These are phyloP conservation scores for Talaromyces ruber DNA, from an alignment of 495 filamentous ascomycete genomes.

Conservation along the genomic window DNA sequence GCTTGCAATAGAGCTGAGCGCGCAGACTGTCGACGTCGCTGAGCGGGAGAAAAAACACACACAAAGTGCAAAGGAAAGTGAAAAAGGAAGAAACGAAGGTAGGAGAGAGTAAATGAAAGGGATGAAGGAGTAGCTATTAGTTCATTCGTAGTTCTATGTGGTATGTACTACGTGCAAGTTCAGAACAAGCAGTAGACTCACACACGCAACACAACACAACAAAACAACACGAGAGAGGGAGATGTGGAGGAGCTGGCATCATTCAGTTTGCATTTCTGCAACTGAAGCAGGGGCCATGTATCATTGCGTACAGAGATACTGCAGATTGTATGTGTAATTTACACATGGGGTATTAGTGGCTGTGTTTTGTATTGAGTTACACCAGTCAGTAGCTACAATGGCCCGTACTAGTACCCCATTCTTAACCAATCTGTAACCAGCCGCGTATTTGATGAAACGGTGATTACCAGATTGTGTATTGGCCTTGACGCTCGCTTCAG, in stretches of 20 bases:
- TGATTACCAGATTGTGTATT: neutral
- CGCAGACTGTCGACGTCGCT: conserved; percentile 1
- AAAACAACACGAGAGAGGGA: neutral
- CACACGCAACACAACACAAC: neutral
- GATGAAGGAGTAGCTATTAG: neutral
- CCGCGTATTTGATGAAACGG: neutral
- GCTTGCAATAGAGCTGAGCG: conserved; percentile 5
- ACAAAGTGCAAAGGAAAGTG: conserved; percentile 7
- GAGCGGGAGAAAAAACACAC: conserved; percentile 9
- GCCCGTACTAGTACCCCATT: neutral
- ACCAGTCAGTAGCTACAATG: neutral
- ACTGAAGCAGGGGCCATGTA: neutral
- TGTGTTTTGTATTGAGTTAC: neutral
- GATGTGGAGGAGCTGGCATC: neutral
- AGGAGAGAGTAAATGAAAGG: neutral
- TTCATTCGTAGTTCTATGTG: neutral
- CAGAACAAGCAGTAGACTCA: neutral
- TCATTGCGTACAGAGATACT: neutral
- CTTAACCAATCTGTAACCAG: neutral
- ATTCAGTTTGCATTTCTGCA: neutral
- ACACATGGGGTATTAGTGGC: neutral
- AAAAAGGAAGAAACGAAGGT: conserved; percentile 6
- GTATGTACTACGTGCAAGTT: neutral
- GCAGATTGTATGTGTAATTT: neutral
- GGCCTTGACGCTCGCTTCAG: neutral